Percentiles rank a stretch among this genome's conserved stretches.
Conservation (phyloP, 192 early-diverging fungal species). For the Paraglomus occultum region DNA sequence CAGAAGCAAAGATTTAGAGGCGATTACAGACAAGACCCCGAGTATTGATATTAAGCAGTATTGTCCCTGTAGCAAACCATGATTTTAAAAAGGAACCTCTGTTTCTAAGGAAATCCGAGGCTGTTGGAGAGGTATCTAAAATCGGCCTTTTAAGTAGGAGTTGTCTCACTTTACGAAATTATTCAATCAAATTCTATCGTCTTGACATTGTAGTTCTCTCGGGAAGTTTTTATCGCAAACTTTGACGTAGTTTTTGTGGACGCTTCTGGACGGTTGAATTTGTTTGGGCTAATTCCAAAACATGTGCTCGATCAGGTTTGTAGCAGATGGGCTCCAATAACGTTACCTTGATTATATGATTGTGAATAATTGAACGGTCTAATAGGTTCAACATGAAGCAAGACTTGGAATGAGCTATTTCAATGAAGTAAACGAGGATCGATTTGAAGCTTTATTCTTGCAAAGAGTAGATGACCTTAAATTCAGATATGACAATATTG, state of each 20-base stretch:
- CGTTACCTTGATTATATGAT: slow-evolving; percentile 35
- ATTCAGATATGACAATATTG: slow-evolving; percentile 69
- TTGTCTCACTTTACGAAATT: background rate
- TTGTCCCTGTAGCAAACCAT: slow-evolving; percentile 46
- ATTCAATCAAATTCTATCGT: slow-evolving; percentile 18
- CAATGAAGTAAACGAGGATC: slow-evolving; percentile 62
- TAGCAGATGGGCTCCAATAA: slow-evolving; percentile 29
- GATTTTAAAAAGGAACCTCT: slow-evolving; percentile 64
- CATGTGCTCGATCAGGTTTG: slow-evolving; percentile 64
- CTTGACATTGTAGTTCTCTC: slow-evolving; percentile 54
- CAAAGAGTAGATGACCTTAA: slow-evolving; percentile 61
- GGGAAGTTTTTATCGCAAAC: slow-evolving; percentile 53
- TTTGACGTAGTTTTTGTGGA: slow-evolving; percentile 87
- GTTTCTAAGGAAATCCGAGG: slow-evolving; percentile 65
- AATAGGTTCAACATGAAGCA: slow-evolving; percentile 72
- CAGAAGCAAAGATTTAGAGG: too few relatives aligned
- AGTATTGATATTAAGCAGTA: too few relatives aligned
- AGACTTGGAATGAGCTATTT: slow-evolving; percentile 59
- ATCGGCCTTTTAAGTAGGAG: background rate
- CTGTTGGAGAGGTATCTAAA: slow-evolving; percentile 45
- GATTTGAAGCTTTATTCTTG: slow-evolving; percentile 79
- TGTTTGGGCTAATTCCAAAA: slow-evolving; percentile 67
- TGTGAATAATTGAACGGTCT: slow-evolving; percentile 17
- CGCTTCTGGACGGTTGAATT: slow-evolving; percentile 77
- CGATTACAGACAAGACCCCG: too few relatives aligned